Conservation (phyloP, 305 asterid genomes). For the Coffea humblotiana region DNA sequence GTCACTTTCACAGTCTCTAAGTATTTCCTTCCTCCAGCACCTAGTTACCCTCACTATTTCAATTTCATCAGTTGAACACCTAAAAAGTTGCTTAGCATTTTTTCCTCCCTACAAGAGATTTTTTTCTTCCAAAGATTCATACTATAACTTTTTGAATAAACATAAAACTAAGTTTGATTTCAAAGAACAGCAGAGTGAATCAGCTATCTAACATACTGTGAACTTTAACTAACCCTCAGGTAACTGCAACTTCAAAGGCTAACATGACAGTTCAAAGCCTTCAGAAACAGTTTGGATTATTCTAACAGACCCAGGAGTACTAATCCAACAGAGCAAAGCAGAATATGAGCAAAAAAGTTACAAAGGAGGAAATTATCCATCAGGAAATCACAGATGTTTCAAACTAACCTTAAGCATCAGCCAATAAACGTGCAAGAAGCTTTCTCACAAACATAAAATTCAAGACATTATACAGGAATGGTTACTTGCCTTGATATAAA, state of each 20-base stretch:
- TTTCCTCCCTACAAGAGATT: neutral
- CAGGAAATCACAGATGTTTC: neutral
- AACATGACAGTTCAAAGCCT: neutral
- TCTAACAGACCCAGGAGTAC: neutral
- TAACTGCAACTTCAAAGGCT: neutral
- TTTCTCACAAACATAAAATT: conserved; percentile 3
- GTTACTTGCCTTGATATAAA: conserved; percentile 86
- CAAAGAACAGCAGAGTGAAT: neutral
- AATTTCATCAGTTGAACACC: no score
- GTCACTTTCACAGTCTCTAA: neutral
- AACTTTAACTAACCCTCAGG: neutral
- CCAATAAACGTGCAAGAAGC: neutral
- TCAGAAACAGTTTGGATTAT: neutral
- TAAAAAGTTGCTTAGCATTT: neutral
- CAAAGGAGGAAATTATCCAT: neutral
- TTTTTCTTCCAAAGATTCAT: neutral
- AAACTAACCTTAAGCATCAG: neutral
- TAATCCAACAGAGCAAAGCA: neutral
- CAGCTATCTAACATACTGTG: neutral
- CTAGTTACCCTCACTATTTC: neutral
- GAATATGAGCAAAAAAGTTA: neutral
- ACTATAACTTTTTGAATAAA: neutral
- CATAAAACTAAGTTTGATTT: no score
- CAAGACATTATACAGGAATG: conserved; percentile 15
- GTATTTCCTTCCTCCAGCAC: neutral